Conservation (phyloP, 495 filamentous ascomycete species). For the Mytilinidion resinicola region DNA sequence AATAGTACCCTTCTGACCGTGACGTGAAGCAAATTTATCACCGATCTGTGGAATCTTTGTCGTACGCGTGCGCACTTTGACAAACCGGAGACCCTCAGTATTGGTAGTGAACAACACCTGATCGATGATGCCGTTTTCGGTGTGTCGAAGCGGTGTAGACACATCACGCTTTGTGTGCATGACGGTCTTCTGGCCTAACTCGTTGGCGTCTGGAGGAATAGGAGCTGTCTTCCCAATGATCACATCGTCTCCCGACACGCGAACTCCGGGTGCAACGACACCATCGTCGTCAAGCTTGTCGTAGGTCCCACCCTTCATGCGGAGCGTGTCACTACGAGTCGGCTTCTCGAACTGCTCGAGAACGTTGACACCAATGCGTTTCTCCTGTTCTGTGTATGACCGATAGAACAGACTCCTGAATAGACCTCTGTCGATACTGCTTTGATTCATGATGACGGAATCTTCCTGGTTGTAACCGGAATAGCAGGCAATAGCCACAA, state of each 20-base stretch:
- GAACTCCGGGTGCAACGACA: slow-evolving; percentile 82
- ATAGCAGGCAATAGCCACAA: slow-evolving; percentile 94
- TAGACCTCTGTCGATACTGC: slow-evolving; percentile 90
- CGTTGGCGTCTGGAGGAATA: slow-evolving; percentile 83
- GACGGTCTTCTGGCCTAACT: slow-evolving; percentile 85
- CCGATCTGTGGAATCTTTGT: slow-evolving; percentile 98
- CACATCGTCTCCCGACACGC: slow-evolving; percentile 95
- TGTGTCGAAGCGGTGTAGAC: slow-evolving; percentile 88
- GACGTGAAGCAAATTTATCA: slow-evolving; percentile 97
- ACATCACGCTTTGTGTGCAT: slow-evolving; percentile 89
- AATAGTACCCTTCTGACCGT: slow-evolving; percentile 98
- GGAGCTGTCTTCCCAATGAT: slow-evolving; percentile 98
- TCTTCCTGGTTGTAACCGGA: slow-evolving; percentile 99
- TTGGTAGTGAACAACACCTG: slow-evolving; percentile 90
- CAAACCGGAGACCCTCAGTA: slow-evolving; percentile 80
- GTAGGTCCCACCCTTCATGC: slow-evolving; percentile 91
- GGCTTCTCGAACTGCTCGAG: slow-evolving; percentile 95
- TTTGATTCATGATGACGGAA: slow-evolving; percentile 99
- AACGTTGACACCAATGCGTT: slow-evolving; percentile 80
- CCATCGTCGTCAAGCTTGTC: slow-evolving; percentile 97
- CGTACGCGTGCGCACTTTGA: slow-evolving; percentile 94
- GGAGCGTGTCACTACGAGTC: slow-evolving; percentile 75
- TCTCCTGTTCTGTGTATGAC: slow-evolving; percentile 92
- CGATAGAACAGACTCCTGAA: slow-evolving; percentile 98
- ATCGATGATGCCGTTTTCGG: slow-evolving; percentile 94